Evolutionary conservation across 805 yeast species (phyloP).

Genomic region (Metschnikowia drakensbergensis): DNA sequence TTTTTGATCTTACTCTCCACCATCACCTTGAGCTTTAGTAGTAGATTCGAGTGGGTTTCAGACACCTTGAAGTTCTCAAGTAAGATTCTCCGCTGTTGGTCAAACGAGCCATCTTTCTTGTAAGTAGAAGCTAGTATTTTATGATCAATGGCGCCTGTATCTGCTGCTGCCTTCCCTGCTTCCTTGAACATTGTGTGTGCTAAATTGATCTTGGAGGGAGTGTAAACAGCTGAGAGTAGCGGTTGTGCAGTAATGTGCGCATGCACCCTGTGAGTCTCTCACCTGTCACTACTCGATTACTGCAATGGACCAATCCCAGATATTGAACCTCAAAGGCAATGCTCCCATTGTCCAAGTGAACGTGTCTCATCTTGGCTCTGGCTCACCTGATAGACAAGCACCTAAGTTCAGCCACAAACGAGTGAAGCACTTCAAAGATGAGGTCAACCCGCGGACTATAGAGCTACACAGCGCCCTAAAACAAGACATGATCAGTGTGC

Average conservation of each 20-base stretch:
- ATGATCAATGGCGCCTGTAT: slow-evolving; percentile 24
- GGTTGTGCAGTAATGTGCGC: not conserved
- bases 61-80: slow-evolving; percentile 42
- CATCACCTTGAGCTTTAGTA: slow-evolving; percentile 37
- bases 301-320: slow-evolving; percentile 3
- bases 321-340: slow-evolving; percentile 9
- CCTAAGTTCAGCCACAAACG: slow-evolving; percentile 6
- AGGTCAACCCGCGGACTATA: slow-evolving; percentile 1
- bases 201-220: not conserved
- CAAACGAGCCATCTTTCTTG: slow-evolving; percentile 50
- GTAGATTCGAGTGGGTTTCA: slow-evolving; percentile 39
- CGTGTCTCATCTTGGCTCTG: slow-evolving; percentile 12
- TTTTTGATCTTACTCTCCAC: slow-evolving; percentile 44
- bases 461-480: slow-evolving; percentile 3
- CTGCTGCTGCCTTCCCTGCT: not conserved
- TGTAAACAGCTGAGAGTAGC: not conserved
- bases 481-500: not conserved
- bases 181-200: not conserved
- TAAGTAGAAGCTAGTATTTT: slow-evolving; percentile 38
- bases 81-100: slow-evolving; percentile 39
- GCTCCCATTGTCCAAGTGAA: not conserved
- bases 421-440: slow-evolving; percentile 7
- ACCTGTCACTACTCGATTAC: not conserved
- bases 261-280: not conserved
- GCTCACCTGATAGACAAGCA: slow-evolving; percentile 5